Base-by-base conservation (phyloP, 169 alveolate species). In the Eimeria tenella region DNA sequence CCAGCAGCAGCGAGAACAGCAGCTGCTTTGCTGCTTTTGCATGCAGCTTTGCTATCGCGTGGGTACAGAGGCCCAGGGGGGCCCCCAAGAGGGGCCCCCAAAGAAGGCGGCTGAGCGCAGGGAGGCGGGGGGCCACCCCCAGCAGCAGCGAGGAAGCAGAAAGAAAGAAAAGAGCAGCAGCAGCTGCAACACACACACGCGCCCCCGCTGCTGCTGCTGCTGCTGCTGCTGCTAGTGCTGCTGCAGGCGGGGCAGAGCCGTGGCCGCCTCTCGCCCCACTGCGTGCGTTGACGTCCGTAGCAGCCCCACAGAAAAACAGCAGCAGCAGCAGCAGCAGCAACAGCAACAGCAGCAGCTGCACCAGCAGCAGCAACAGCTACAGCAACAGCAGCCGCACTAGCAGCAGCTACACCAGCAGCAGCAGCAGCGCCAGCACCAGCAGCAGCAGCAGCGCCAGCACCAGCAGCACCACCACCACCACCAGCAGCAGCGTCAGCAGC, bases 221-320 rank as follows among this genome's bases (percentile, higher is more conserved):
- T 68, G 77, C 49, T 68, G 77, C 31, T 68, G 31, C 31, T 68
- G 77, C 77, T n/a, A n/a, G n/a, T n/a, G n/a, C 77, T 68, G 77
- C 13, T 17, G 31, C n/a, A 5, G 77, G 31, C 11, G 77, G 19
- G 68, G 21, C 68, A 58, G 19, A 58, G 68, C 19, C 42, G 68
- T 58, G 68, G 68, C 11, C 21, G 19, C 11, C 11, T 58, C 19
- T 58, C 21, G 68, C 21, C 68, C 42, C 42, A 2, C 42, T 31
- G 42, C 42, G 42, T 31, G 42, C 42, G 42, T 31, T 31, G 42
- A 2, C 42, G 42, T 31, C 42, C 42, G 42, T 31, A 31, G 42
- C 42, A 2, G 2, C 42, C 42, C 42, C 42, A 31, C 42, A 31
- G 42, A 0, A 31, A 2, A 31, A 2, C 42, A 31, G 42, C 42